Evolutionary conservation across 257 asterid genomes (phyloP).

Genomic region (Paulownia fortunei): DNA sequence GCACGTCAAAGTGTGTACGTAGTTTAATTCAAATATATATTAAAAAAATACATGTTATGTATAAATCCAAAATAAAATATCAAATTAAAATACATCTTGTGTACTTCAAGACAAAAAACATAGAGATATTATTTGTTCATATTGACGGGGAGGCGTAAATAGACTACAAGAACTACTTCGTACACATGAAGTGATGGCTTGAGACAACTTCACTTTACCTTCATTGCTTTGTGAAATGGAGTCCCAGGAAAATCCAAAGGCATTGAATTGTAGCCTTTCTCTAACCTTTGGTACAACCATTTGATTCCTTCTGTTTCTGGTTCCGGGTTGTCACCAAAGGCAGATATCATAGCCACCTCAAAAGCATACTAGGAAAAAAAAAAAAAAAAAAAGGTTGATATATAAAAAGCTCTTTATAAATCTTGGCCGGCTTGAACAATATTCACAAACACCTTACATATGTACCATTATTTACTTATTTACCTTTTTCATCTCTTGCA

Average conservation of each 20-base stretch:
- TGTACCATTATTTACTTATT: not conserved
- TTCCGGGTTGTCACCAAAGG: conserved; percentile 48
- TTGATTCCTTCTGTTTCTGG: conserved; percentile 50
- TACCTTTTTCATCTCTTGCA: conserved; percentile 70
- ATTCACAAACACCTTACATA: not conserved
- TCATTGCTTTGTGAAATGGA: conserved; percentile 59
- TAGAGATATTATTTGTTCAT: not conserved
- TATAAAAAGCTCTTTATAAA: not conserved
- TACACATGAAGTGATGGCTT: not conserved
- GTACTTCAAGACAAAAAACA: conserved; percentile 14
- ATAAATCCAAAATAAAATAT: too few species aligned
- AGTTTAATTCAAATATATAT: too few species aligned
- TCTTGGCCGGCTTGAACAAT: not conserved
- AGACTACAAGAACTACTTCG: not conserved
- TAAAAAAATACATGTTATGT: too few species aligned
- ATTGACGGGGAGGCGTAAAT: conserved; percentile 16
- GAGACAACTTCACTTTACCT: conserved; percentile 38
- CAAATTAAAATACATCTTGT: not conserved
- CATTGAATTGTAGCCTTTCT: conserved; percentile 83
- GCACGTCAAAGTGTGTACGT: too few species aligned
- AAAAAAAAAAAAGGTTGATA: not conserved
- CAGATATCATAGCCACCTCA: conserved; percentile 71
- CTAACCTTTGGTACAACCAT: conserved; percentile 47
- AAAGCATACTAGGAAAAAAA: conserved; percentile 58
- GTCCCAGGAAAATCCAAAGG: conserved; percentile 68